These are phyloP conservation scores for Malus sylvestris DNA, from an alignment of 306 rosid species.

Conservation along the genomic window DNA sequence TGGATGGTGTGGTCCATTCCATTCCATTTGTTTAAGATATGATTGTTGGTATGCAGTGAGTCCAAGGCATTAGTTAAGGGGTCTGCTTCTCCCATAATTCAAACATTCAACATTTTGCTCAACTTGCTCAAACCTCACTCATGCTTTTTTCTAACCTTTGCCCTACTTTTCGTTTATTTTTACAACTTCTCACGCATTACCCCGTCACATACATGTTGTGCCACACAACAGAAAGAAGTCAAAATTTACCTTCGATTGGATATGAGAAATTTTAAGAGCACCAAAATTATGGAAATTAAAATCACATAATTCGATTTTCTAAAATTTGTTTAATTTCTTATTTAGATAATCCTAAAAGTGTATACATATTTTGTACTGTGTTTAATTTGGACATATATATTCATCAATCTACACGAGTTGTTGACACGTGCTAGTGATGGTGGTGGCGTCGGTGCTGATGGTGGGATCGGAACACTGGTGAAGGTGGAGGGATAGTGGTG, in stretches of 20 bases:
- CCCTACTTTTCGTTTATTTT: not conserved
- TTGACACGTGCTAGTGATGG: too few relatives aligned
- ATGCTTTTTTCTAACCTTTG: not conserved
- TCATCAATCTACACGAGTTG: too few relatives aligned
- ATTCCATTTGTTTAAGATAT: not conserved
- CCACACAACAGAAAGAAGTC: not conserved
- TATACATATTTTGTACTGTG: too few relatives aligned
- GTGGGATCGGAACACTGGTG: not conserved
- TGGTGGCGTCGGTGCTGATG: not conserved
- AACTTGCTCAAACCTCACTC: constrained; percentile 7
- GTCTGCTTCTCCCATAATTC: constrained; percentile 7
- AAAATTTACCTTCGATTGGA: not conserved
- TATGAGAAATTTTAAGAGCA: not conserved
- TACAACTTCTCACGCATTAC: not conserved
- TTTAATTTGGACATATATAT: not conserved
- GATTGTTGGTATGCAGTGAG: constrained; percentile 10
- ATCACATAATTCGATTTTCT: too few relatives aligned
- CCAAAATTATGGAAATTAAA: not conserved
- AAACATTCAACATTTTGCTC: not conserved
- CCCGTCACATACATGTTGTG: not conserved
- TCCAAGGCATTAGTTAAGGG: constrained; percentile 4
- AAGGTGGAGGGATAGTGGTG: too few relatives aligned
- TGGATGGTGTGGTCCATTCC: constrained; percentile 21
- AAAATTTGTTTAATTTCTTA: too few relatives aligned
- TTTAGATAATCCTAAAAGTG: too few relatives aligned